Conservation (phyloP, 306 rosid species). For the Gastrolobium bilobum region DNA sequence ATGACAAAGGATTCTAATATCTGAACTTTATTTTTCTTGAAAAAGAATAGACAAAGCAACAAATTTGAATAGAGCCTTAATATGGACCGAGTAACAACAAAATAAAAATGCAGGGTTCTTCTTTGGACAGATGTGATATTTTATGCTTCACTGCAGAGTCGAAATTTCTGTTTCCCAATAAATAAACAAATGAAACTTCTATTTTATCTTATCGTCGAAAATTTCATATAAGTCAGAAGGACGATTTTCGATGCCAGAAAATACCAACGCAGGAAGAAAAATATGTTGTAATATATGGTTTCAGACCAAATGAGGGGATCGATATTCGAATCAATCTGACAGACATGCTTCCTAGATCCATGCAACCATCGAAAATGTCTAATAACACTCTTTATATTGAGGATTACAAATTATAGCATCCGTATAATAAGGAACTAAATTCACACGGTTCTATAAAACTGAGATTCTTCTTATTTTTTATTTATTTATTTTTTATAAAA, state of each 20-base stretch:
- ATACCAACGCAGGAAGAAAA: constrained; percentile 41
- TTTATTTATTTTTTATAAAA: background rate
- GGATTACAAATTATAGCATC: constrained; percentile 52
- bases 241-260: constrained; percentile 56
- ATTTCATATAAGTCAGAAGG: constrained; percentile 49
- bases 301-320: constrained; percentile 41
- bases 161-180: constrained; percentile 54
- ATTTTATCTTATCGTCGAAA: constrained; percentile 67
- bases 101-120: constrained; percentile 53
- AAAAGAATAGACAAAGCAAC: background rate
- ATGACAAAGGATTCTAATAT: constrained; percentile 35
- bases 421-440: constrained; percentile 48
- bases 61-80: constrained; percentile 4
- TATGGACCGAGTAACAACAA: constrained; percentile 41
- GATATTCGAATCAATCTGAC: constrained; percentile 62
- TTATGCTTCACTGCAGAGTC: constrained; percentile 44
- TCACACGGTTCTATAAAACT: constrained; percentile 44
- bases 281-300: constrained; percentile 27
- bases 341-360: constrained; percentile 70
- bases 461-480: constrained; percentile 39
- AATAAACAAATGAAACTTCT: constrained; percentile 80
- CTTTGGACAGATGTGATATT: constrained; percentile 59
- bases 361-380: constrained; percentile 49
- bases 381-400: constrained; percentile 49
- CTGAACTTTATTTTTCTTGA: constrained; percentile 17